Base-by-base conservation (phyloP, 371 early-diverging fungal genomes). In the Mortierella polycephala region DNA sequence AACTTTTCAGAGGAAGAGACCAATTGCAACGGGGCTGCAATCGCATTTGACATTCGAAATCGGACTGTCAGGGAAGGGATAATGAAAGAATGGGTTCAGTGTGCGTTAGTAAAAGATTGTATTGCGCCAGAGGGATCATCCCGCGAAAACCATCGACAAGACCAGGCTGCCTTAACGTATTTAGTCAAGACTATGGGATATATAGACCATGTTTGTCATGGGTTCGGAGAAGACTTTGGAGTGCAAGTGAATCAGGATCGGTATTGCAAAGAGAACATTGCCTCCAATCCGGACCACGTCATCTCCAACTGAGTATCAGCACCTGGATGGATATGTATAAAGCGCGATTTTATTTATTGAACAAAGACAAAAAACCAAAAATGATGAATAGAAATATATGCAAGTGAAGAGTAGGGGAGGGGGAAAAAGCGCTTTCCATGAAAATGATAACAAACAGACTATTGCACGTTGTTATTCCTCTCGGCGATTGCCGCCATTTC, bases 101-200 rank as follows among this genome's bases (percentile, higher is more conserved):
- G 85, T 69, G 83, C 81, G 4, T 41, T 63, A 18, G 71, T 68
- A 10, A 68, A 82, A 62, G 67, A 81, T 8, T 87, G 88, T 57
- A 86, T 87, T 47, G 88, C 88, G 0, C 88, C 86, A 20, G 54
- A 63, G 40, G 84, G 85, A 1, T 85, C 86, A 11, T 83, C 83
- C 0, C 72, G 88, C 0, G 54, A 45, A 14, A 87, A 87, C 58
- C 88, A 87, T 67, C 82, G 88, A 5, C 88, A 87, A 51, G 88
- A 87, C 60, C 88, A 87, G 56, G 79, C 88, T 0, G 86, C 84
- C 1, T 71, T 87, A 53, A 85, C 85, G 8, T 83, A 84, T 30
- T 54, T 87, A 16, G 83, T 71, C 49, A 77, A 77, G 66, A 71
- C 59, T 4, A 57, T 67, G 64, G 68, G 71, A 0, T 60, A 56